These are phyloP conservation scores for Carpinus viminea DNA, from an alignment of 306 rosid species.

Conservation along the genomic window DNA sequence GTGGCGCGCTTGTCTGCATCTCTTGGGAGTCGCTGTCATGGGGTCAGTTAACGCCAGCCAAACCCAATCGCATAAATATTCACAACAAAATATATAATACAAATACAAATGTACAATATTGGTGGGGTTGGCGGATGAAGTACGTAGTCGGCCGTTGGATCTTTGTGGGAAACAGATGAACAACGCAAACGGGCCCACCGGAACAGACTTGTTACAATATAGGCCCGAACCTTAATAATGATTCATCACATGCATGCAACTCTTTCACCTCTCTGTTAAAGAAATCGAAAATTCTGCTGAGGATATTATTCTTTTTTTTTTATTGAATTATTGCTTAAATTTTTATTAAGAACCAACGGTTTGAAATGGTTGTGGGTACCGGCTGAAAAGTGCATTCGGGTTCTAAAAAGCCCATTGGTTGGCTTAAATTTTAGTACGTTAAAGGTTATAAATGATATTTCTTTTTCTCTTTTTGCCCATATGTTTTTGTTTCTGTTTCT, in stretches of 20 bases:
- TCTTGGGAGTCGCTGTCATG: conserved; percentile 35
- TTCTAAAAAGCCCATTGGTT: no score
- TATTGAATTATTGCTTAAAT: not conserved
- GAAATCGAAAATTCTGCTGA: not conserved
- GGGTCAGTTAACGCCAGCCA: conserved; percentile 35
- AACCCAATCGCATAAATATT: not conserved
- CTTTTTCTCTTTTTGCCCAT: not conserved
- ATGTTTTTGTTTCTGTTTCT: no score
- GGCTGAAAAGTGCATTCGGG: not conserved
- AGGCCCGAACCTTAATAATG: conserved; percentile 8
- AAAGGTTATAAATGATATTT: not conserved
- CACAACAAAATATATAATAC: not conserved
- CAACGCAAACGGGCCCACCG: not conserved
- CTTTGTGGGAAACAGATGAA: not conserved
- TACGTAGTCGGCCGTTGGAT: not conserved
- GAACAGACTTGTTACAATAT: not conserved
- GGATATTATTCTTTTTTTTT: not conserved
- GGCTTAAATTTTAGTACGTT: not conserved
- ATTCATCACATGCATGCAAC: conserved; percentile 3
- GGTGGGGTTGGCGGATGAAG: not conserved
- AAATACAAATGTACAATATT: not conserved
- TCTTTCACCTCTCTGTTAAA: not conserved
- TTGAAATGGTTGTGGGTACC: not conserved
- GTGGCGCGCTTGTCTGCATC: conserved; percentile 33
- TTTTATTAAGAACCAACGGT: not conserved